A percentile compares a stretch with the other conserved stretches of the same genome.
Conservation (phyloP, 495 filamentous ascomycete genomes). For the Hyaloscypha finlandica region DNA sequence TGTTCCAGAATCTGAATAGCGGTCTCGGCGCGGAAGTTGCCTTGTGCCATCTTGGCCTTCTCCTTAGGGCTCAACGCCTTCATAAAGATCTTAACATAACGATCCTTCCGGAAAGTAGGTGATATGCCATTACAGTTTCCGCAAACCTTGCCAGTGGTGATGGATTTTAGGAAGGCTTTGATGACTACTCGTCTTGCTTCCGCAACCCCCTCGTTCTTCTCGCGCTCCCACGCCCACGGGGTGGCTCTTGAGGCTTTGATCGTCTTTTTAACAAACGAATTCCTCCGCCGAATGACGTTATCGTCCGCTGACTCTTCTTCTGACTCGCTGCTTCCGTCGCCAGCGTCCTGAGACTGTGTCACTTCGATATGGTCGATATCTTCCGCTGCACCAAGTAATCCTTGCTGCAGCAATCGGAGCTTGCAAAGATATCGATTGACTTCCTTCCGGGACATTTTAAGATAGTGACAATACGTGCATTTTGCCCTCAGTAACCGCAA, state of each 20-base stretch:
- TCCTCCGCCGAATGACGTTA: slow-evolving; percentile 65
- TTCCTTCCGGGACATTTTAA: slow-evolving; percentile 71
- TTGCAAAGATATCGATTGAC: slow-evolving; percentile 82
- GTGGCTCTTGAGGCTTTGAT: slow-evolving; percentile 46
- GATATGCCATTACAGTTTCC: slow-evolving; percentile 71
- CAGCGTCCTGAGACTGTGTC: slow-evolving; percentile 38
- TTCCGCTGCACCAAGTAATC: slow-evolving; percentile 72
- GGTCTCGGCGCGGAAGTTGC: slow-evolving; percentile 67
- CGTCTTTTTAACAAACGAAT: slow-evolving; percentile 66
- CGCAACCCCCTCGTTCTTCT: slow-evolving; percentile 79
- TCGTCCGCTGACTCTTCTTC: slow-evolving; percentile 44
- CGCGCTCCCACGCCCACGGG: slow-evolving; percentile 40
- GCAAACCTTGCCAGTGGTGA: slow-evolving; percentile 67
- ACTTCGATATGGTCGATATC: slow-evolving; percentile 61
- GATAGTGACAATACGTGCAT: slow-evolving; percentile 85
- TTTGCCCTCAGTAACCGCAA: slow-evolving; percentile 79
- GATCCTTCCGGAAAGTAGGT: slow-evolving; percentile 80
- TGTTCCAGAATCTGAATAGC: slow-evolving; percentile 43
- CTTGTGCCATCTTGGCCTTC: slow-evolving; percentile 69
- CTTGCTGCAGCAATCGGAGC: slow-evolving; percentile 81
- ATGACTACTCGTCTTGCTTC: slow-evolving; percentile 73
- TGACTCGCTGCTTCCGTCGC: slow-evolving; percentile 31
- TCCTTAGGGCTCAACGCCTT: slow-evolving; percentile 72
- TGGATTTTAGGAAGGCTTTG: slow-evolving; percentile 75
- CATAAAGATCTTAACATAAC: slow-evolving; percentile 89